phyloP scores from a whole-genome alignment of 2,329 filamentous ascomycete species.

The Dactylellina leptospora region DNA sequence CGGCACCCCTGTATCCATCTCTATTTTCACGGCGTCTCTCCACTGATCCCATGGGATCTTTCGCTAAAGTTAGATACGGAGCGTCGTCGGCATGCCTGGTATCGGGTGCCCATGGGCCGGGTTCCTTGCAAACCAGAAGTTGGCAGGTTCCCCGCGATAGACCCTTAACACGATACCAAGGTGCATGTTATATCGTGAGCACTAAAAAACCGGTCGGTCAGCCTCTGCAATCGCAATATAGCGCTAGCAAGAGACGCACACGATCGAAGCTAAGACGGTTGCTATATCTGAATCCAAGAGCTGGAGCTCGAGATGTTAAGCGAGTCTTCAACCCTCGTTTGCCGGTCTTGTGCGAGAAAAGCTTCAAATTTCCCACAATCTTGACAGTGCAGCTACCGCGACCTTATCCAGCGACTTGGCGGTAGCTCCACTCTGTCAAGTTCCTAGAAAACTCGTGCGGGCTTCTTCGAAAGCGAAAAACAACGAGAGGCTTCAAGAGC shows the following conservation, averaged over 20 bases:
- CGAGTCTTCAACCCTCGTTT: background rate
- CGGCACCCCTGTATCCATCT: slow-evolving; percentile 3
- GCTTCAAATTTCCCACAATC: background rate
- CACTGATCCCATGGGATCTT: slow-evolving; percentile 2
- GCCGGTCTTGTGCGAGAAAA: slow-evolving; percentile 1
- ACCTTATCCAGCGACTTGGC: slow-evolving; percentile 24
- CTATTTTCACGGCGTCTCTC: slow-evolving; percentile 6
- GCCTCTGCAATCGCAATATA: slow-evolving; percentile 19
- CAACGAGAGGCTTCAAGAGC: slow-evolving; percentile 14
- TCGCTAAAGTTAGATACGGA: slow-evolving; percentile 51
- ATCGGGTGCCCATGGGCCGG: background rate
- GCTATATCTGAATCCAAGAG: background rate
- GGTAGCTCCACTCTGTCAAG: background rate
- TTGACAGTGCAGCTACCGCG: background rate
- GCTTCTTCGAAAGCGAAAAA: background rate
- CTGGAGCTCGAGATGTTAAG: background rate
- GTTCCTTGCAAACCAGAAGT: background rate
- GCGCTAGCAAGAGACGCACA: slow-evolving; percentile 1
- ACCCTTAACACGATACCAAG: background rate
- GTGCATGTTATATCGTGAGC: slow-evolving; percentile 43
- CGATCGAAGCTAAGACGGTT: background rate
- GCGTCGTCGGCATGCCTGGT: background rate
- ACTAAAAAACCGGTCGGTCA: slow-evolving; percentile 28
- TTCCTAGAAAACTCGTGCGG: slow-evolving; percentile 14
- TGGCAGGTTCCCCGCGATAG: background rate